phyloP scores from a whole-genome alignment of 306 rosid species.

The Lathyrus oleraceus region DNA sequence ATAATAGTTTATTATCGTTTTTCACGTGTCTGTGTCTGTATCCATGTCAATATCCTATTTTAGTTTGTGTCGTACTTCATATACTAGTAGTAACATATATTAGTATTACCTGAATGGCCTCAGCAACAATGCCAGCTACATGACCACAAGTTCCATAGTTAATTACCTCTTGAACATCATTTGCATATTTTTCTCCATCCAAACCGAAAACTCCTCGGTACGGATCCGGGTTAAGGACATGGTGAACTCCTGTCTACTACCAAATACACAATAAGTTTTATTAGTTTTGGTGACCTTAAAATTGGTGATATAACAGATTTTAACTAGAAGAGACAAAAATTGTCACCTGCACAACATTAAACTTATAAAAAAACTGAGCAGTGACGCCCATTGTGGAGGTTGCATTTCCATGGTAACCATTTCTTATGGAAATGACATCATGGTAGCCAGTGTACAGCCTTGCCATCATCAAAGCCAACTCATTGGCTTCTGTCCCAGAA shows the following conservation, averaged over 20 bases:
- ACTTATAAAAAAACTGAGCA: slow-evolving; percentile 48
- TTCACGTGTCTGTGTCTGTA: too few relatives aligned
- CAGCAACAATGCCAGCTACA: slow-evolving; percentile 47
- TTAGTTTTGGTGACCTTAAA: too few relatives aligned
- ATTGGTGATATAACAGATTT: too few relatives aligned
- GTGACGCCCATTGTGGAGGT: slow-evolving; percentile 47
- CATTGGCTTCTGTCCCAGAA: slow-evolving; percentile 60
- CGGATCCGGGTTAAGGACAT: slow-evolving; percentile 51
- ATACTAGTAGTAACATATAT: too few relatives aligned
- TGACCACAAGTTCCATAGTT: slow-evolving; percentile 51
- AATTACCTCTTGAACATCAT: slow-evolving; percentile 49
- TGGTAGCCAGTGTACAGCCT: slow-evolving; percentile 46
- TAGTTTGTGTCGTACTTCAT: too few relatives aligned
- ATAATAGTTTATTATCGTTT: background rate
- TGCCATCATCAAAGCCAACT: slow-evolving; percentile 52
- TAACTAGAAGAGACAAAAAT: background rate
- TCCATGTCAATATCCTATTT: too few relatives aligned
- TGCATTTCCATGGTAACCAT: slow-evolving; percentile 58
- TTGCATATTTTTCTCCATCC: slow-evolving; percentile 47
- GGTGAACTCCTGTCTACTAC: slow-evolving; percentile 51
- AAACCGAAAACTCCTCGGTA: slow-evolving; percentile 53
- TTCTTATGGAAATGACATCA: slow-evolving; percentile 52
- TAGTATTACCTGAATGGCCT: slow-evolving; percentile 47
- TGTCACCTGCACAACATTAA: slow-evolving; percentile 46
- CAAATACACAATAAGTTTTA: slow-evolving; percentile 25